Base-by-base conservation (phyloP, 2,329 filamentous ascomycete species). In the Fusarium drepaniforme region DNA sequence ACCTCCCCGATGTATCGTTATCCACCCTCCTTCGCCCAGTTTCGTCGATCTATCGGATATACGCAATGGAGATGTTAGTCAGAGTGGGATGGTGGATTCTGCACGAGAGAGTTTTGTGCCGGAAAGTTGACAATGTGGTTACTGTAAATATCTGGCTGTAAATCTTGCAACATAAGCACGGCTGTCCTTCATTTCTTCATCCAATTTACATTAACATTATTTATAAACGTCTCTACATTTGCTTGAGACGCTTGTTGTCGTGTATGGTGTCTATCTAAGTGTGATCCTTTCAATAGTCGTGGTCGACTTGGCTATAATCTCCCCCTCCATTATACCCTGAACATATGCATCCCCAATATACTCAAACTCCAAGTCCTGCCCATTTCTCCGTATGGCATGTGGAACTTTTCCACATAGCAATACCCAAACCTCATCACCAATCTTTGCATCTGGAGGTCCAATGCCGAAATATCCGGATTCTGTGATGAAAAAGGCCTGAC, bases 271-370 rank as follows among this genome's bases (percentile, higher is more conserved):
- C 21, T 37, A 58, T 2, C 7, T 25, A 12, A 60, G 38, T 4
- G 40, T 15, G 8, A 60, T 6, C 4, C 8, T 16, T 2, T 60
- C 30, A 28, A 63, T n/a, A n/a, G 9, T 16, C 21, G 15, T 30
- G 3, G 15, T 1, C 7, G 28, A 18, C 25, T 25, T n/a, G 18
- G 25, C 9, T 18, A 63, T 51, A 8, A 57, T 5, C 18, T 46
- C 62, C 3, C 63, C 63, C 2, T 44, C 25, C 63, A 65, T 58
- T 38, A 64, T 38, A 15, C 62, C 62, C 37, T 64, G 49, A 9
- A 64, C 62, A 35, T 64, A 64, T 6, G 33, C 44, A 40, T 64
- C 61, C 2, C 44, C 61, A 7, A 63, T 15, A 9, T 25, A 46
- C 42, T 37, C 21, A 51, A 64, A 64, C 13, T 38, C 60, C 13